A percentile compares a stretch with the other conserved stretches of the same genome.
These are phyloP conservation scores for Ascosphaera aggregata DNA, from an alignment of 2,329 filamentous ascomycete species.

Conservation along the genomic window DNA sequence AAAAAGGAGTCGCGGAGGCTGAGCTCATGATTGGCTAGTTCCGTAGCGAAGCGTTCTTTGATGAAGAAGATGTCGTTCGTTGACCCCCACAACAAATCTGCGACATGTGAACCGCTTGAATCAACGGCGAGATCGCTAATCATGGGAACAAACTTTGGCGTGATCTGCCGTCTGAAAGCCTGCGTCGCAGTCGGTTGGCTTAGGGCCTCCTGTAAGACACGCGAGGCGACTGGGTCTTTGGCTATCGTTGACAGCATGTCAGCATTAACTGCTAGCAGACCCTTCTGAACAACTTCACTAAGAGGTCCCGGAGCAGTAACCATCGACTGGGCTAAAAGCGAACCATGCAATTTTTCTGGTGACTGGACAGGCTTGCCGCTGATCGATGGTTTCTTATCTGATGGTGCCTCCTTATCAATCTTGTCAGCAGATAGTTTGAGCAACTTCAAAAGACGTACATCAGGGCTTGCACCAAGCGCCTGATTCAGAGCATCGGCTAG, in stretches of 20 bases:
- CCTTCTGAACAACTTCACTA: slow-evolving; percentile 46
- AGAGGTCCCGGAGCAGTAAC: slow-evolving; percentile 48
- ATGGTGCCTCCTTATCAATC: slow-evolving; percentile 21
- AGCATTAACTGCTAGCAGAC: slow-evolving; percentile 35
- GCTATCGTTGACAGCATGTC: slow-evolving; percentile 41
- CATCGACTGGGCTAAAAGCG: slow-evolving; percentile 59
- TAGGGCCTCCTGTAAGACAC: slow-evolving; percentile 40
- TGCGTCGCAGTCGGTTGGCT: slow-evolving; percentile 27
- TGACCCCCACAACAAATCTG: slow-evolving; percentile 41
- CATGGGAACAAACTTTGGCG: slow-evolving; percentile 37
- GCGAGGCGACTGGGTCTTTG: slow-evolving; percentile 33
- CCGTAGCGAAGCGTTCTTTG: slow-evolving; percentile 41
- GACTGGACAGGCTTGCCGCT: slow-evolving; percentile 19
- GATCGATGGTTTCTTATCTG: slow-evolving; percentile 13
- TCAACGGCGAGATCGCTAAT: slow-evolving; percentile 37
- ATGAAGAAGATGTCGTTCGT: slow-evolving; percentile 41
- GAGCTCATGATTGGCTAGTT: slow-evolving; percentile 36
- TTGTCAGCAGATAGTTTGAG: slow-evolving; percentile 29
- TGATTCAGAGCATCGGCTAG: slow-evolving; percentile 34
- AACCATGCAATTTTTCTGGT: slow-evolving; percentile 47
- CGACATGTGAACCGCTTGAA: slow-evolving; percentile 39
- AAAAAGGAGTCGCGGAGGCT: slow-evolving; percentile 38
- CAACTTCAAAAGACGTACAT: slow-evolving; percentile 32
- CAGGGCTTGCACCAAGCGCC: slow-evolving; percentile 28
- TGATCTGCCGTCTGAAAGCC: slow-evolving; percentile 38